A percentile compares a stretch with the other conserved stretches of the same genome.
Conservation (phyloP, 2,329 filamentous ascomycete species). For the Botryotinia convoluta region DNA sequence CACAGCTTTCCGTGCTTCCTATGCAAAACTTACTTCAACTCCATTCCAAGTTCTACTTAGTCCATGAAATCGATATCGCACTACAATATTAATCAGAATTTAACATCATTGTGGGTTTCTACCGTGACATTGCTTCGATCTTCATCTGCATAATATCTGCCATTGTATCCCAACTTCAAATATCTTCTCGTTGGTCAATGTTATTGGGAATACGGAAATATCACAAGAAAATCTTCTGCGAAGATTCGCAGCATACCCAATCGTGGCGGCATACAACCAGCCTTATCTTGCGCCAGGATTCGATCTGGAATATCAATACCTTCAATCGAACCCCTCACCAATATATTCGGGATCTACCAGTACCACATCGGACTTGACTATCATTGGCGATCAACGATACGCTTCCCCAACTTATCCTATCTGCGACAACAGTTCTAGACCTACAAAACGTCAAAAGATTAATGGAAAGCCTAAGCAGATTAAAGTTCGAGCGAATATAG, state of each 20-base stretch:
- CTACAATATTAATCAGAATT: not conserved
- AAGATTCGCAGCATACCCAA: constrained; percentile 36
- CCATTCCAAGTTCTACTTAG: not conserved
- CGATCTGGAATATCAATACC: constrained; percentile 34
- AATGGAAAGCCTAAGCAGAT: constrained; percentile 21
- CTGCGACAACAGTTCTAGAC: constrained; percentile 29
- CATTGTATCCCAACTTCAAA: not conserved
- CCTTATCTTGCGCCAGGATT: constrained; percentile 34
- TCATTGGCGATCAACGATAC: constrained; percentile 35
- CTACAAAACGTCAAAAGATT: constrained; percentile 29
- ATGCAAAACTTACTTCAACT: constrained; percentile 6
- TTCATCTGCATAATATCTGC: not conserved
- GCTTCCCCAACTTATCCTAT: constrained; percentile 27
- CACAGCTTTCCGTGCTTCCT: constrained; percentile 5
- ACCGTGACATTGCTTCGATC: not conserved
- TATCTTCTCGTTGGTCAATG: constrained; percentile 26
- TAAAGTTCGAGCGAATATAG: constrained; percentile 25
- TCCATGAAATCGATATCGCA: not conserved
- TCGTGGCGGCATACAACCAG: constrained; percentile 36
- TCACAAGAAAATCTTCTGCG: constrained; percentile 28
- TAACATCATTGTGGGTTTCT: not conserved
- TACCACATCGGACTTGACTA: constrained; percentile 34
- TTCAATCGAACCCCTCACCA: constrained; percentile 28
- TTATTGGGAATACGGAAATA: constrained; percentile 23
- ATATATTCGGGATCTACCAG: constrained; percentile 32